These are phyloP conservation scores for Silene noctiflora DNA, from an alignment of 179 eudicot genomes.

Conservation along the genomic window DNA sequence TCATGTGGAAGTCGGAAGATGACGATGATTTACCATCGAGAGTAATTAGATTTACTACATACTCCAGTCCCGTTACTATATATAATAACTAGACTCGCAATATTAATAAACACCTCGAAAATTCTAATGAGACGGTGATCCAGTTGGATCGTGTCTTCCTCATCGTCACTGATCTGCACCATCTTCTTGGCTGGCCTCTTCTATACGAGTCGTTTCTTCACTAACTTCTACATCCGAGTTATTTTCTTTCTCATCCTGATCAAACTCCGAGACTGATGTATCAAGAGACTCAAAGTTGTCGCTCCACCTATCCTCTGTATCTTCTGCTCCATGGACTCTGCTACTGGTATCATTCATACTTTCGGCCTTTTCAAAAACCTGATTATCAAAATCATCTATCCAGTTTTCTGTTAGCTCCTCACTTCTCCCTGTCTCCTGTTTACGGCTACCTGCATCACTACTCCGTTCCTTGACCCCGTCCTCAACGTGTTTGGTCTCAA, in stretches of 20 bases:
- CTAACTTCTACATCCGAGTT: neutral
- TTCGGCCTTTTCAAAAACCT: neutral
- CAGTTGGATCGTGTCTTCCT: neutral
- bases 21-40: too few species aligned
- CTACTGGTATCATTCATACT: constrained; percentile 4
- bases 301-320: neutral
- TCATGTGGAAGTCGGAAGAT: too few species aligned
- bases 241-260: constrained; percentile 13
- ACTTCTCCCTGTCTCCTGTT: neutral
- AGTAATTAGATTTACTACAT: too few species aligned
- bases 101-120: too few species aligned
- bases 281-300: constrained; percentile 6
- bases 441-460: too few species aligned
- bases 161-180: neutral
- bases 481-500: too few species aligned
- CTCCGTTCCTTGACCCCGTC: too few species aligned
- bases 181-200: constrained; percentile 10
- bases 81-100: too few species aligned
- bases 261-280: constrained; percentile 4
- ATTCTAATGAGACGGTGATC: too few species aligned
- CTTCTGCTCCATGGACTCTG: neutral
- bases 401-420: neutral
- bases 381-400: constrained; percentile 1
- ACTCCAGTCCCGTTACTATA: neutral
- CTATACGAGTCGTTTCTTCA: neutral